Conservation (phyloP, 257 asterid species). For the Paulownia fortunei region DNA sequence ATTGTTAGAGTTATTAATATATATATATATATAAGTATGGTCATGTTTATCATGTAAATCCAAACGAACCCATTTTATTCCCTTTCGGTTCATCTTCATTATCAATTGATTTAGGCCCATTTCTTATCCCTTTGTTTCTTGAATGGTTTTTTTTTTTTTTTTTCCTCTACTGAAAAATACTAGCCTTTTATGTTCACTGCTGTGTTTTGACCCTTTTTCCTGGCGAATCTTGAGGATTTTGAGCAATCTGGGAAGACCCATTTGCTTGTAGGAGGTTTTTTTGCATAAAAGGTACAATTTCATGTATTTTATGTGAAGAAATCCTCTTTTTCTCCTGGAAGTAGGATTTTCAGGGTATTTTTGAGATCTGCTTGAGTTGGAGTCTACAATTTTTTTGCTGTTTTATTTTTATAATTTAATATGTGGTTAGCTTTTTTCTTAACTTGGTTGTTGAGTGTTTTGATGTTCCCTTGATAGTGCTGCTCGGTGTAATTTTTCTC, state of each 20-base stretch:
- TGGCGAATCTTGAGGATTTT: slow-evolving; percentile 41
- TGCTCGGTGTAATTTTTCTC: slow-evolving; percentile 31
- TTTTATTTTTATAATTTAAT: background rate
- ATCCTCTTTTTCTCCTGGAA: background rate
- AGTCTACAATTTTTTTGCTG: slow-evolving; percentile 8
- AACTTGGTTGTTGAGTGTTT: slow-evolving; percentile 18
- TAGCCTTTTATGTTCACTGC: background rate
- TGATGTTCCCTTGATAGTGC: slow-evolving; percentile 38
- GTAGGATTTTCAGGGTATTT: slow-evolving; percentile 17
- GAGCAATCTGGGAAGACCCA: slow-evolving; percentile 37
- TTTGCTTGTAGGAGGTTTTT: slow-evolving; percentile 31
- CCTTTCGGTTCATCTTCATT: slow-evolving; percentile 1
- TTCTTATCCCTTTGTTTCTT: slow-evolving; percentile 11
- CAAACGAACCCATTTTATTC: slow-evolving; percentile 26
- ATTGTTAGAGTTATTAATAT: slow-evolving; percentile 13
- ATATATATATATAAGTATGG: background rate
- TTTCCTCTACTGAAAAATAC: slow-evolving; percentile 9
- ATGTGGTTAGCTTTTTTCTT: background rate
- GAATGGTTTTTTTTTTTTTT: background rate
- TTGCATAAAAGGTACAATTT: slow-evolving; percentile 47
- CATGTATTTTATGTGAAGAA: slow-evolving; percentile 14
- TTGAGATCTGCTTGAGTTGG: slow-evolving; percentile 42
- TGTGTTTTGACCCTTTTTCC: slow-evolving; percentile 32
- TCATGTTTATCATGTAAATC: slow-evolving; percentile 30
- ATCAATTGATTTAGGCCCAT: slow-evolving; percentile 19